Evolutionary conservation across 805 yeast genomes (phyloP).

Genomic region (Starmerella stigmatis): DNA sequence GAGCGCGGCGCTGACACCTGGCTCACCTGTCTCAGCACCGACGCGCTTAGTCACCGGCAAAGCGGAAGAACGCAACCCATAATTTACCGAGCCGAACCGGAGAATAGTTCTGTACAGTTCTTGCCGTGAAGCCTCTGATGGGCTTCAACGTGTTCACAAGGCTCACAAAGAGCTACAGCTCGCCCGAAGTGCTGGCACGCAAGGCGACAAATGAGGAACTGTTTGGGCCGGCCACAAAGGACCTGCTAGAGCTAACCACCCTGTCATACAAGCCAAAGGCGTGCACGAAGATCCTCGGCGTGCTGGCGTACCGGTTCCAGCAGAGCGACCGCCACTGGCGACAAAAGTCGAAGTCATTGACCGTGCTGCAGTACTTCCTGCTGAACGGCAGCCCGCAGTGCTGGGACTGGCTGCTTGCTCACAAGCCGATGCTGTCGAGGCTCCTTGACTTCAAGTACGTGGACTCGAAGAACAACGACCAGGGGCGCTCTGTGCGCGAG

Average conservation of each 20-base stretch:
- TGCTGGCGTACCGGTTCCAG: constrained; percentile 22
- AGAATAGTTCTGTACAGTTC: no score
- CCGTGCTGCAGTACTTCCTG: constrained; percentile 24
- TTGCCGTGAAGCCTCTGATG: not conserved
- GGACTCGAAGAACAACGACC: constrained; percentile 27
- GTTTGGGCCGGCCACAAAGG: constrained; percentile 23
- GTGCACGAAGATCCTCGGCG: constrained; percentile 17
- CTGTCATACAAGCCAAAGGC: constrained; percentile 18
- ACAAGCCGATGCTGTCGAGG: constrained; percentile 9
- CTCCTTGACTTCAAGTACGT: constrained; percentile 16
- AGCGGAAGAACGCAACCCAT: no score
- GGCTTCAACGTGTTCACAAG: constrained; percentile 6
- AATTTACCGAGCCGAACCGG: no score
- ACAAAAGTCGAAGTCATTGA: constrained; percentile 24
- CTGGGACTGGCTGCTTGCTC: constrained; percentile 19
- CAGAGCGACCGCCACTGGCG: constrained; percentile 25
- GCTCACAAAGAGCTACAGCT: constrained; percentile 8
- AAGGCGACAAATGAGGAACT: constrained; percentile 23
- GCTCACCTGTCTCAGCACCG: no score
- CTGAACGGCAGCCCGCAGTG: constrained; percentile 23
- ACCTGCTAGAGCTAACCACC: constrained; percentile 21
- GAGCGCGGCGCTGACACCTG: no score
- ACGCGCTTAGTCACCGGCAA: no score
- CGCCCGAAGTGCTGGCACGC: constrained; percentile 22
- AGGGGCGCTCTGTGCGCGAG: constrained; percentile 29